Conservation (phyloP, 2,329 filamentous ascomycete species). For the Aspergillus sp. region DNA sequence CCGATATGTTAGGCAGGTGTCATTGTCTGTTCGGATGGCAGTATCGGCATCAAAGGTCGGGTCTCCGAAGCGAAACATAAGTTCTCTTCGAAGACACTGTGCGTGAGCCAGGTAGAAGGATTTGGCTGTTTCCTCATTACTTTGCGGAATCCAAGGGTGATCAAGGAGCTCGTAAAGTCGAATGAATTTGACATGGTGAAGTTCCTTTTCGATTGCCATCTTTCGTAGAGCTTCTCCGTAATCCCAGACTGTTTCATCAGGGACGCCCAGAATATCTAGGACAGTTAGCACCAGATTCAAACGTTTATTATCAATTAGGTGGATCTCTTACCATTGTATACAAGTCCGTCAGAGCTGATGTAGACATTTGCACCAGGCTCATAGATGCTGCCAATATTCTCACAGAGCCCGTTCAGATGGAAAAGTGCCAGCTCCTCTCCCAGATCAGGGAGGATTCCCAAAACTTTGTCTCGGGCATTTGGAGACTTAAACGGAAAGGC, state of each 20-base stretch:
- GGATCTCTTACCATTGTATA: slow-evolving; percentile 29
- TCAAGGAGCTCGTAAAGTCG: slow-evolving; percentile 34
- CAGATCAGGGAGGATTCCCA: slow-evolving; percentile 35
- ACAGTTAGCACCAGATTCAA: background rate
- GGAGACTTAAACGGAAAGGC: slow-evolving; percentile 28
- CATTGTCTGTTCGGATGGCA: slow-evolving; percentile 22
- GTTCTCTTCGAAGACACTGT: slow-evolving; percentile 19
- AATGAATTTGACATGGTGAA: slow-evolving; percentile 30
- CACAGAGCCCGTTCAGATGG: slow-evolving; percentile 37
- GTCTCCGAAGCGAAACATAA: slow-evolving; percentile 20
- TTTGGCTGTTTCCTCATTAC: slow-evolving; percentile 17
- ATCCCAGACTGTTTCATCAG: slow-evolving; percentile 38
- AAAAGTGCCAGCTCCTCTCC: slow-evolving; percentile 39
- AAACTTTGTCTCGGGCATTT: slow-evolving; percentile 27
- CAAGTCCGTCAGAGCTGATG: slow-evolving; percentile 42
- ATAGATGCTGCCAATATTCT: slow-evolving; percentile 34
- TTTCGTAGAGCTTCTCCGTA: slow-evolving; percentile 34
- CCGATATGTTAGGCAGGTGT: slow-evolving; percentile 23
- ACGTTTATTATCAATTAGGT: background rate
- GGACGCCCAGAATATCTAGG: slow-evolving; percentile 36
- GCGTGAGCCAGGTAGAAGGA: slow-evolving; percentile 20
- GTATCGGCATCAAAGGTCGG: slow-evolving; percentile 19
- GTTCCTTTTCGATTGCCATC: slow-evolving; percentile 29
- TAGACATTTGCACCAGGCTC: slow-evolving; percentile 35
- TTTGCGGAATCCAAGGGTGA: slow-evolving; percentile 16